A percentile compares a stretch with the other conserved stretches of the same genome.
These are phyloP conservation scores for Gossypium turneri DNA, from an alignment of 345 rosid genomes.

Conservation along the genomic window DNA sequence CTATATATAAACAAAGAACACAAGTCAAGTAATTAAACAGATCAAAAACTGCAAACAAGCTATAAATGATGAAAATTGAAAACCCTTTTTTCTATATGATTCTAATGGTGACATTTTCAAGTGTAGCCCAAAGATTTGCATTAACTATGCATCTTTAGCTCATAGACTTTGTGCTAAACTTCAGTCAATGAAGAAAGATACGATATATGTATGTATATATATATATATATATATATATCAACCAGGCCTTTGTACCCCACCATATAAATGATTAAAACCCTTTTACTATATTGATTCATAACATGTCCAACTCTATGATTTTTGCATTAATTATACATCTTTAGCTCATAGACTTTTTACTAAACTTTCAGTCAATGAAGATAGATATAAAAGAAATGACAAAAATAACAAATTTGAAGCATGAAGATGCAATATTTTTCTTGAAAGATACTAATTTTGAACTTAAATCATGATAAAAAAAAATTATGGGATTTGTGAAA, in stretches of 20 bases:
- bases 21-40: background rate
- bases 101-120: background rate
- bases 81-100: background rate
- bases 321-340: too few species aligned
- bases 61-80: background rate
- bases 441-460: background rate
- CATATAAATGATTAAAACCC: background rate
- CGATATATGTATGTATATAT: background rate
- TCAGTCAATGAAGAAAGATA: background rate
- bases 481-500: background rate
- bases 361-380: too few species aligned
- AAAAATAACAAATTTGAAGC: too few species aligned
- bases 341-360: too few species aligned
- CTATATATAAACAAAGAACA: constrained; percentile 1
- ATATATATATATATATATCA: background rate
- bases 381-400: too few species aligned
- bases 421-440: background rate
- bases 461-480: background rate
- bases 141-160: background rate
- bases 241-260: background rate
- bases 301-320: too few species aligned
- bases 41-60: background rate
- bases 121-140: background rate
- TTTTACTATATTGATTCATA: too few species aligned
- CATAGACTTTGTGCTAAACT: background rate